Evolutionary conservation across 2,329 filamentous ascomycete species (phyloP).

Genomic region (Aspergillus candidus): DNA sequence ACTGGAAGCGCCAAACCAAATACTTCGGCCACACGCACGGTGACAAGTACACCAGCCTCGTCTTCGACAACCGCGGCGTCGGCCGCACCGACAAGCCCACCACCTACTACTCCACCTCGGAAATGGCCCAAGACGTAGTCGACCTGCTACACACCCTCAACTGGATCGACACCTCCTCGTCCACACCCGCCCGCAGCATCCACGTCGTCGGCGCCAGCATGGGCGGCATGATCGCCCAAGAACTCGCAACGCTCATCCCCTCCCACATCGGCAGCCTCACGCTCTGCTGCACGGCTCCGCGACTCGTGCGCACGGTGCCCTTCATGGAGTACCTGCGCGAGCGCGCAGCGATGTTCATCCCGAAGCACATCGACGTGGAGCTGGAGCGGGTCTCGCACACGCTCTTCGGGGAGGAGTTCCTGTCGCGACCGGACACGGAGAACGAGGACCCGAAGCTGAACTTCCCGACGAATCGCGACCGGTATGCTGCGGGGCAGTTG

Average conservation of each 20-base stretch:
- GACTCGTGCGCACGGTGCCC: conserved; percentile 52
- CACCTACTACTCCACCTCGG: conserved; percentile 70
- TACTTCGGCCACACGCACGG: conserved; percentile 69
- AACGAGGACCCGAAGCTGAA: conserved; percentile 30
- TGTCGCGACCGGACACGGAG: conserved; percentile 56
- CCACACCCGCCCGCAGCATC: conserved; percentile 41
- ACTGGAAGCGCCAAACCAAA: conserved; percentile 78
- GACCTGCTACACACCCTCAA: conserved; percentile 64
- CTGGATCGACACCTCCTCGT: conserved; percentile 49
- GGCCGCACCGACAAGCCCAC: conserved; percentile 73
- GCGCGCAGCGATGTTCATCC: conserved; percentile 55
- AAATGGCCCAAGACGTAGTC: conserved; percentile 74
- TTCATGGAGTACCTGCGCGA: conserved; percentile 60
- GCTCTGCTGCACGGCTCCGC: conserved; percentile 57
- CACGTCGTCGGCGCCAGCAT: conserved; percentile 75
- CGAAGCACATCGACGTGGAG: conserved; percentile 62
- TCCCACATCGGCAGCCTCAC: conserved; percentile 51
- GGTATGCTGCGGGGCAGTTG: conserved; percentile 74
- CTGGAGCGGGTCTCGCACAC: conserved; percentile 59
- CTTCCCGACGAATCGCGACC: conserved; percentile 73
- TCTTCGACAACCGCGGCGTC: conserved; percentile 81
- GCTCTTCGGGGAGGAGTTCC: conserved; percentile 61
- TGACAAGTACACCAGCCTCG: conserved; percentile 63
- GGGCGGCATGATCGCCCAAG: conserved; percentile 89
- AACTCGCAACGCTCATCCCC: conserved; percentile 48